Conservation (phyloP, 805 yeast species). For the Komagataella kurtzmanii region DNA sequence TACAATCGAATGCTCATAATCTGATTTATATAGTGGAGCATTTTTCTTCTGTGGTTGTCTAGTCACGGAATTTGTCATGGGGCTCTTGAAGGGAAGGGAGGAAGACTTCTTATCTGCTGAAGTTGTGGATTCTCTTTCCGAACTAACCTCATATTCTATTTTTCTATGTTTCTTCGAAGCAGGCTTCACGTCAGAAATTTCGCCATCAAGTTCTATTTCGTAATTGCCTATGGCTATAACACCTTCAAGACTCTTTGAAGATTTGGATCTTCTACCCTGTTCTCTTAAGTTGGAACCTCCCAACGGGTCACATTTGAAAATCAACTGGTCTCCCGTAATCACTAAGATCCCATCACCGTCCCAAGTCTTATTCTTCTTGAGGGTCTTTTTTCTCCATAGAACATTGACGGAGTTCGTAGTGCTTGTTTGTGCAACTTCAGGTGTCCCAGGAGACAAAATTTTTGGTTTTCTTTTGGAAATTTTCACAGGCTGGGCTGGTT, state of each 20-base stretch:
- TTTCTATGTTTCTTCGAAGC: neutral
- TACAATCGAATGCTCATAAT: neutral
- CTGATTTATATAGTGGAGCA: neutral
- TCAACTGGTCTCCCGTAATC: slow-evolving; percentile 12
- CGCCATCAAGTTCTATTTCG: slow-evolving; percentile 52
- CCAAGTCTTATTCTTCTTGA: slow-evolving; percentile 85
- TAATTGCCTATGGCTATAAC: slow-evolving; percentile 37
- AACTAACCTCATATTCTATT: neutral
- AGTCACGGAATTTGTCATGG: slow-evolving; percentile 5
- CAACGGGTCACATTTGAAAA: slow-evolving; percentile 19
- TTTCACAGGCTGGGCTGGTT: neutral
- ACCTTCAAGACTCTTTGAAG: slow-evolving; percentile 14
- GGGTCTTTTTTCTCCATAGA: slow-evolving; percentile 59
- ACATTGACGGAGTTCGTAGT: slow-evolving; percentile 16
- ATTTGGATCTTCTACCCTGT: slow-evolving; percentile 6
- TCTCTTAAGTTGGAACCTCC: slow-evolving; percentile 12
- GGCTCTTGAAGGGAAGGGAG: neutral
- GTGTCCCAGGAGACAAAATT: neutral
- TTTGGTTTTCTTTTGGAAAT: neutral
- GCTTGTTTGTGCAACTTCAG: neutral
- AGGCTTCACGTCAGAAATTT: slow-evolving; percentile 10
- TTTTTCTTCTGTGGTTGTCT: slow-evolving; percentile 8
- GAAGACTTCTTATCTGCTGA: neutral
- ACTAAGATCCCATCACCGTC: slow-evolving; percentile 73
- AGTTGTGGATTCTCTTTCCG: neutral